Conservation (phyloP, 31 red algal species). For the Porphyra umbilicalis region DNA sequence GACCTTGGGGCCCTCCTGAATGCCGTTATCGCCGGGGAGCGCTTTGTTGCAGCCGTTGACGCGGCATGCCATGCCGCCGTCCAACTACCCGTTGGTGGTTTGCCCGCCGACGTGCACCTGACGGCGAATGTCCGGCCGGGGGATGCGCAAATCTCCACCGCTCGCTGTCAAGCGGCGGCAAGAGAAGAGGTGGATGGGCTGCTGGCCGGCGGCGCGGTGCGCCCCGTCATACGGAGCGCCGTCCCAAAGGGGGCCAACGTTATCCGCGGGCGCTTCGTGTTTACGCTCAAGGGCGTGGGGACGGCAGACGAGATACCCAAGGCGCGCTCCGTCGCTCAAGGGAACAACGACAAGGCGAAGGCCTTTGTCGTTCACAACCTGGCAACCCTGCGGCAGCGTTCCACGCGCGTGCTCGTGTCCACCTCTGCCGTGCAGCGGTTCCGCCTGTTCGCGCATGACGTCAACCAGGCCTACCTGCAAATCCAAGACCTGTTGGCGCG, state of each 20-base stretch:
- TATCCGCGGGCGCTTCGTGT: too few species aligned
- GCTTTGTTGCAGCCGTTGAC: too few species aligned
- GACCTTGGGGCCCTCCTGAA: too few species aligned
- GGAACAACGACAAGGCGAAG: slow-evolving; percentile 11
- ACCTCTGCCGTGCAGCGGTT: slow-evolving; percentile 10
- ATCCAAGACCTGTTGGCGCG: not conserved
- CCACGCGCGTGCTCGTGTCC: slow-evolving; percentile 12
- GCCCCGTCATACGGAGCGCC: too few species aligned
- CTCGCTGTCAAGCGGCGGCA: not conserved
- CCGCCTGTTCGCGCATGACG: slow-evolving; percentile 18
- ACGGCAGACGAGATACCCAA: slow-evolving; percentile 20
- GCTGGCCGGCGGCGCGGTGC: too few species aligned
- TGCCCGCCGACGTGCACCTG: not conserved
- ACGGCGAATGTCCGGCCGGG: not conserved
- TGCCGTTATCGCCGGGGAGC: too few species aligned
- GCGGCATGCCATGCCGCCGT: too few species aligned
- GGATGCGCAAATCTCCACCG: not conserved
- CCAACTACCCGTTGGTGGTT: too few species aligned
- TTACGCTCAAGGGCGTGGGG: slow-evolving; percentile 15
- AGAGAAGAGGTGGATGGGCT: too few species aligned
- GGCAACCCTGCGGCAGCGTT: slow-evolving; percentile 13
- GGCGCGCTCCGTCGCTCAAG: slow-evolving; percentile 25
- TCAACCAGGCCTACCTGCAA: slow-evolving; percentile 45
- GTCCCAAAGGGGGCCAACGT: too few species aligned
- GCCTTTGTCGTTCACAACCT: slow-evolving; percentile 9